Conservation (phyloP, 2,329 filamentous ascomycete species). For the Aureobasidium sp. region DNA sequence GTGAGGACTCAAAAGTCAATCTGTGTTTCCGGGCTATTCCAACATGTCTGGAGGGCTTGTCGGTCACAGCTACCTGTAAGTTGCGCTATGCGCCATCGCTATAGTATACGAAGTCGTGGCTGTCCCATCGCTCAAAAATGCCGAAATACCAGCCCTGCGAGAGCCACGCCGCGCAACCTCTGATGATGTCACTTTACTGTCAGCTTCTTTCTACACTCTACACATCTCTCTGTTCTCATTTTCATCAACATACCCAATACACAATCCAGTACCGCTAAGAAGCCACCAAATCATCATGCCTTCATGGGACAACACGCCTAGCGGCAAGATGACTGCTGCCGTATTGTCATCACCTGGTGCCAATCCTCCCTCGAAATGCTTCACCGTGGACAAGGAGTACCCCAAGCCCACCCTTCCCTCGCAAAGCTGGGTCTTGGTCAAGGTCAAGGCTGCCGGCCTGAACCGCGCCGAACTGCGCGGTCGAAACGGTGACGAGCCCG, state of each 20-base stretch:
- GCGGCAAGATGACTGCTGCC: slow-evolving; percentile 3
- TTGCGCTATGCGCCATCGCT: too few species aligned
- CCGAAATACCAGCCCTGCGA: background rate
- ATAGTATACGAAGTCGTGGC: too few species aligned
- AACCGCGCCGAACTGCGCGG: slow-evolving; percentile 12
- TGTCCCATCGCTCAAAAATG: too few species aligned
- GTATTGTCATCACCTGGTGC: background rate
- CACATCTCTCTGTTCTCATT: background rate
- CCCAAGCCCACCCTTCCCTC: slow-evolving; percentile 7
- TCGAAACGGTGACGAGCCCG: background rate
- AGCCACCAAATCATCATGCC: background rate
- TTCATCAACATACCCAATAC: background rate
- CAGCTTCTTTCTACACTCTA: background rate
- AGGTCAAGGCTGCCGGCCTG: slow-evolving; percentile 5
- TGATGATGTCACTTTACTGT: background rate
- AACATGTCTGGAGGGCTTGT: too few species aligned
- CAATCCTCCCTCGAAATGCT: slow-evolving; percentile 4
- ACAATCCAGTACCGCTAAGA: background rate
- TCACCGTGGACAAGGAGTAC: background rate
- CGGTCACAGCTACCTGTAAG: too few species aligned
- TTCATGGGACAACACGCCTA: slow-evolving; percentile 8
- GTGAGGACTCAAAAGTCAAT: too few species aligned
- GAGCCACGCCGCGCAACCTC: background rate
- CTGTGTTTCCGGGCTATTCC: too few species aligned
- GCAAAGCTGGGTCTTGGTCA: background rate